Base-by-base conservation (phyloP, 2,329 filamentous ascomycete genomes). In the Aspergillus cejpii region DNA sequence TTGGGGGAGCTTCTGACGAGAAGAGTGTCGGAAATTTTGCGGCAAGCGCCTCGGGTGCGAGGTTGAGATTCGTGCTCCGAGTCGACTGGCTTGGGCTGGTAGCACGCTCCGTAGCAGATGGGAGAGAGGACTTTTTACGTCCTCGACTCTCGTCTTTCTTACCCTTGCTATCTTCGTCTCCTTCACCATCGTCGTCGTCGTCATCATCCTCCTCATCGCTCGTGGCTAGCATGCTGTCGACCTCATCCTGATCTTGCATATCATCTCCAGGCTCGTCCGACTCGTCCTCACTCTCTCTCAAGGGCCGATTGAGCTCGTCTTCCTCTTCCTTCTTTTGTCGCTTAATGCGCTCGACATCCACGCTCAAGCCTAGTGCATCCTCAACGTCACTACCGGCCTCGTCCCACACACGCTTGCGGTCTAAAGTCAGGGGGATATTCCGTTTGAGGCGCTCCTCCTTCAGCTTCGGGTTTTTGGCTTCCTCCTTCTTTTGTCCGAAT, bases 351-450 rank as follows among this genome's bases (percentile, higher is more conserved):
- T 73, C 71, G 28, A 74, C 68, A 53, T 74, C 71, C 33, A 75
- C 69, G 41, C 66, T 73, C 50, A 70, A 41, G 27, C 71, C 73
- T 36, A 75, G 56, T 19, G 68, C 63, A 38, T 72, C 68, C 29
- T 72, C 70, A 12, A 66, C 66, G 47, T 74, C 72, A 41, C 69
- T 68, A 38, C 82, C 82, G 39, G 79, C 78, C 41, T 90, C 83
- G 58, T 96, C 90, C 87, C 88, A 97, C 24, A 87, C 81, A 64
- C 92, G 81, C 74, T 95, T 95, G 58, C 82, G 80, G 58, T 96
- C 90, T 46, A 95, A 77, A 0, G 88, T 94, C 43, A 80, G 67
- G 0, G 92, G 85, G 34, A 89, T 77, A 70, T 95, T 95, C 54
- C 78, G 80, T 48, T 81, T 81, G 49, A 91, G 73, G 57, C 92